Base-by-base conservation (phyloP, 179 eudicot genomes). In the Nepenthes alata region DNA sequence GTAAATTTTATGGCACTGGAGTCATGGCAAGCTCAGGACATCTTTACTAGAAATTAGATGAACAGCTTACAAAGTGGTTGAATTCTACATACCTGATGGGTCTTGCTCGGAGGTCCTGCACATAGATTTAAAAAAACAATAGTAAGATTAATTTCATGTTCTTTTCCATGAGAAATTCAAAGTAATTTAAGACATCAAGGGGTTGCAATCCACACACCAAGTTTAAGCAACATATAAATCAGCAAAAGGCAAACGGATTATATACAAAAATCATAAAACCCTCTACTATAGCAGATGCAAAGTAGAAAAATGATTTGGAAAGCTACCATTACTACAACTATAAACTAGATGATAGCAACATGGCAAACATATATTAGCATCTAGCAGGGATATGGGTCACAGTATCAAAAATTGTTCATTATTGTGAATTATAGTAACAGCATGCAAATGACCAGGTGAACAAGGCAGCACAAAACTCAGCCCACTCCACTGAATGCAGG, bases 71-170 rank as follows among this genome's bases (percentile, higher is more conserved):
- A 52, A 52, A 55, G 14, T 2, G n/a, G 47, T 45, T 10, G n/a
- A 41, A 2, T 15, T 6, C 10, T 25, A 72, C 82, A 47, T 75
- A 93, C 98, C 97, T 67, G 97, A 90, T 74, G 84, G 58, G 49
- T 94, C 91, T 79, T 77, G 90, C 48, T 89, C 94, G 39, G 94
- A 87, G 60, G 77, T 70, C 95, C 98, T 90, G 95, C 85, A 80
- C 8, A 71, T 48, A 69, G 25, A 60, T 53, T 49, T 53, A 35
- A 69, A 59, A 12, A 53, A 58, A 47, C 7, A 15, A 11, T 67
- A 34, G 13, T 76, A 39, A 78, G 72, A 65, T 54, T 55, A 60
- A 35, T 35, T 57, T 67, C 45, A 56, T 2, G 48, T 38, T 38
- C 37, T 53, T 49, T 25, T 8, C 55, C 37, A 11, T 5, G 2